Percentiles rank a stretch among this genome's conserved stretches.
phyloP scores from a whole-genome alignment of 805 yeast species.

The Starmerella davenportii region DNA sequence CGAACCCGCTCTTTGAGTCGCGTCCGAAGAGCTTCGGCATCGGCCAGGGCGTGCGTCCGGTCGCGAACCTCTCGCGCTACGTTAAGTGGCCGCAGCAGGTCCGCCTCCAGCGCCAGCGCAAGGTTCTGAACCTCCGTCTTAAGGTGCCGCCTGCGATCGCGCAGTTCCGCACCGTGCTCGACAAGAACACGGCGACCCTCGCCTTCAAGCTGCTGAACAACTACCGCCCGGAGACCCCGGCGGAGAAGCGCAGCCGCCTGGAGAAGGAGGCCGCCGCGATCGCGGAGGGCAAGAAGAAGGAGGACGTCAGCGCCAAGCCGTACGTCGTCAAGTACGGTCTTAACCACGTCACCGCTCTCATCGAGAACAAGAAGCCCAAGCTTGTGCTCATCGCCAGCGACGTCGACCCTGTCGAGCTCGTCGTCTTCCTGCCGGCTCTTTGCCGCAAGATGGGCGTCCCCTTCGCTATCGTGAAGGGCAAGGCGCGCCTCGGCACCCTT shows the following conservation, averaged over 20 bases:
- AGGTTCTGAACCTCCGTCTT: constrained; percentile 83
- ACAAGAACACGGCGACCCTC: constrained; percentile 97
- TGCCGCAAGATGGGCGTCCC: constrained; percentile 99
- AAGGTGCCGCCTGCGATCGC: constrained; percentile 98
- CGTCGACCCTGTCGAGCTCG: constrained; percentile 97
- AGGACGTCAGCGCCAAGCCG: constrained; percentile 94
- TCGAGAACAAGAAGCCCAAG: constrained; percentile 98
- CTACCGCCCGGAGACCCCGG: constrained; percentile 95
- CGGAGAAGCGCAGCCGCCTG: constrained; percentile 98
- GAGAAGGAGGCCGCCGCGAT: constrained; percentile 95
- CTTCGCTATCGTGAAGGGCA: constrained; percentile 94
- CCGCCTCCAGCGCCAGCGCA: constrained; percentile 97
- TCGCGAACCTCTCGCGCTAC: constrained; percentile 88
- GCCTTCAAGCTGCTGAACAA: constrained; percentile 94
- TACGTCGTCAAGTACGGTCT: constrained; percentile 94
- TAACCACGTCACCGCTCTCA: constrained; percentile 92
- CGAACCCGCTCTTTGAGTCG: constrained; percentile 66
- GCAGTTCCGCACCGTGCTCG: constrained; percentile 89
- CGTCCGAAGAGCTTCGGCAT: constrained; percentile 89
- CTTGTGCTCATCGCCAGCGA: constrained; percentile 95
- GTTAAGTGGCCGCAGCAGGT: constrained; percentile 99
- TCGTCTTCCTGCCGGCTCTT: constrained; percentile 92
- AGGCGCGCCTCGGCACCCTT: constrained; percentile 94
- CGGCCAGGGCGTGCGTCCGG: constrained; percentile 89
- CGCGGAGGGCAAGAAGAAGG: constrained; percentile 94